Base-by-base conservation (phyloP, 2,329 filamentous ascomycete species). In the Xylaria sp. region DNA sequence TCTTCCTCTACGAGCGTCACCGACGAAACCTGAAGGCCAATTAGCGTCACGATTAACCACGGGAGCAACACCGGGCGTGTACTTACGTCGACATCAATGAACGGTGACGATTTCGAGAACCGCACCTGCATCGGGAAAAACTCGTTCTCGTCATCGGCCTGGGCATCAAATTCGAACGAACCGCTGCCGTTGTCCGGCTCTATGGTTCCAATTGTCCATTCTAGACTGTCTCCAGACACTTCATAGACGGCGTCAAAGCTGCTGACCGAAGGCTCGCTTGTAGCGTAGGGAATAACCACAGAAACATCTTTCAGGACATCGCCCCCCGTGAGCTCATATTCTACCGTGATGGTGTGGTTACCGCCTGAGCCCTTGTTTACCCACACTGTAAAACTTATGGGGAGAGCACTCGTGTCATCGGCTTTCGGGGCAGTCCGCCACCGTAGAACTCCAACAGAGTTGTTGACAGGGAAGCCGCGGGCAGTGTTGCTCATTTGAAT, bases 301-400 rank as follows among this genome's bases (percentile, higher is more conserved):
- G 89, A 88, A 56, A 98, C 95, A 78, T 98, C 94, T 72, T 90
- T 91, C 68, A 99, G 85, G 13, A 88, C 82, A 73, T 95, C 92
- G 1, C 89, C 86, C 61, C 94, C 93, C 0, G 92, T 95, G 68
- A 97, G 88, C 81, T 99, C 96, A 80, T 98, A 99, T 82, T 98
- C 96, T 41, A 98, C 89, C 1, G 95, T 99, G 78, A 99, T 89
- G 73, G 92, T 97, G 81, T 91, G 97, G 76, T 91, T 94, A 78
- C 90, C 89, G 56, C 91, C 89, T 25, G 89, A 88, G 57, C 93
- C 92, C 81, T 94, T 94, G 82, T 97, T 98, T 69, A 97, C 93
- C 96, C 96, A 99, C 46, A 98, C 95, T 1, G 94, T 98, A 81
- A 99, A 98, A 46, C 92, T 96, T 77, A 99, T 96, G 8, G 96